Evolutionary conservation across 192 early-diverging fungal species (phyloP), one percentile per base, ranked within the genome.

Genomic region (Linnemannia hyalina): DNA sequence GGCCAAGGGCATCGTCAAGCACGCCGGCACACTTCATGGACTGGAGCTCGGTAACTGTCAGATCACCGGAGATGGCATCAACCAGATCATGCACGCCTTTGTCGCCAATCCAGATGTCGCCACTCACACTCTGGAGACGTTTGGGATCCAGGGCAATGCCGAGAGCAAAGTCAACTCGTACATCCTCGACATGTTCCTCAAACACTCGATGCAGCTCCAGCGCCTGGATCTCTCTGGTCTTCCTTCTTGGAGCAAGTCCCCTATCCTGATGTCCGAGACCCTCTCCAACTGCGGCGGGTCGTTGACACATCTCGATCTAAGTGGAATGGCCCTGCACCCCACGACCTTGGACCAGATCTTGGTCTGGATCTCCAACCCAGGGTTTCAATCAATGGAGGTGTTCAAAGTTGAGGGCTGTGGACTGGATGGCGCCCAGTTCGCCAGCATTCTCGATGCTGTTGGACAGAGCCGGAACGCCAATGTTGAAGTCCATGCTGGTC

Each of bases 401-500:
- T 74, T 91, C 13, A 78, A 88, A 52, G 46, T 90, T 23, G 86
- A 89, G 22, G 88, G 82, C 8, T 90, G 89, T 74, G 78, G 82
- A 35, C 68, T 91, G n/a, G 77, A 91, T 54, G 91, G 89, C 26
- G 54, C 68, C 6, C 83, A 91, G 38, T 81, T 90, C 76, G 74
- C 75, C 13, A 85, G 81, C 47, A 72, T 91, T 26, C 74, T 91
- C 49, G 78, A 78, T 10, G 83, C 86, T 13, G 81, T 91, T 38
- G 80, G 82, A 26, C 82, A 89, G 41, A 83, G 83, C 36, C 65
- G 77, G 6, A 89, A 90, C 35, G 38, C 38, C 23, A 75, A 73
- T 35, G 75, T 91, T 35, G 89, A 91, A 72, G 52, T 91, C 5
- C 73, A 82, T 38, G 74, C 85, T 15, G 88, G 86, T 11, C 65